These are phyloP conservation scores for Furculomyces boomerangus DNA, from an alignment of 371 early-diverging fungal genomes.

Conservation along the genomic window DNA sequence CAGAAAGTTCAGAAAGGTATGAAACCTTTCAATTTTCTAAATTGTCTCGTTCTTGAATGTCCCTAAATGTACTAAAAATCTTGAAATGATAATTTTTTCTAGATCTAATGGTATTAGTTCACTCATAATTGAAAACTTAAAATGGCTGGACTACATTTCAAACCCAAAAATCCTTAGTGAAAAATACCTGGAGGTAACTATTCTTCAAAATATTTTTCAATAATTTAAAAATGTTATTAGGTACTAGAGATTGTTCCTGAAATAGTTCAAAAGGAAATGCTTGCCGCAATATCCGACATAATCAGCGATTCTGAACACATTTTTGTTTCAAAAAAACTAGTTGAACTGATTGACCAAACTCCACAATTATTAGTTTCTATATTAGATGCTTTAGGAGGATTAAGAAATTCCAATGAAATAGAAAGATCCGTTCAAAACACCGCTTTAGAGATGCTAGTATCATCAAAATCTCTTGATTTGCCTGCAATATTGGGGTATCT, in stretches of 20 bases:
- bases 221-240: slow-evolving; percentile 11
- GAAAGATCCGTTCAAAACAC: not conserved
- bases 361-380: slow-evolving; percentile 46
- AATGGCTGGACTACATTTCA: slow-evolving; percentile 59
- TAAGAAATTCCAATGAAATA: slow-evolving; percentile 7
- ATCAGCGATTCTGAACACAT: slow-evolving; percentile 54
- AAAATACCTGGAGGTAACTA: slow-evolving; percentile 36
- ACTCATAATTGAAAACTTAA: slow-evolving; percentile 50
- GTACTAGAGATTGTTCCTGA: slow-evolving; percentile 40
- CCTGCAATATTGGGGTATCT: slow-evolving; percentile 1
- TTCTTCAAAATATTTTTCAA: not conserved
- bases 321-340: slow-evolving; percentile 36
- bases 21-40: not conserved
- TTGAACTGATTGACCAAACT: slow-evolving; percentile 39
- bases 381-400: slow-evolving; percentile 52
- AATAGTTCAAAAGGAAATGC: slow-evolving; percentile 54
- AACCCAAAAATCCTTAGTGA: slow-evolving; percentile 37
- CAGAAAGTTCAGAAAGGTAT: slow-evolving; percentile 30
- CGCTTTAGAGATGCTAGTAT: not conserved
- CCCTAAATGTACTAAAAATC: not conserved
- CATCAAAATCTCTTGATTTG: not conserved
- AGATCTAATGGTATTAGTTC: slow-evolving; percentile 9
- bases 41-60: not conserved
- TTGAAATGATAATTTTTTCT: not conserved
- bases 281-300: slow-evolving; percentile 53